Conservation (phyloP, 2,329 filamentous ascomycete genomes). For the Aspergillus neoniger region DNA sequence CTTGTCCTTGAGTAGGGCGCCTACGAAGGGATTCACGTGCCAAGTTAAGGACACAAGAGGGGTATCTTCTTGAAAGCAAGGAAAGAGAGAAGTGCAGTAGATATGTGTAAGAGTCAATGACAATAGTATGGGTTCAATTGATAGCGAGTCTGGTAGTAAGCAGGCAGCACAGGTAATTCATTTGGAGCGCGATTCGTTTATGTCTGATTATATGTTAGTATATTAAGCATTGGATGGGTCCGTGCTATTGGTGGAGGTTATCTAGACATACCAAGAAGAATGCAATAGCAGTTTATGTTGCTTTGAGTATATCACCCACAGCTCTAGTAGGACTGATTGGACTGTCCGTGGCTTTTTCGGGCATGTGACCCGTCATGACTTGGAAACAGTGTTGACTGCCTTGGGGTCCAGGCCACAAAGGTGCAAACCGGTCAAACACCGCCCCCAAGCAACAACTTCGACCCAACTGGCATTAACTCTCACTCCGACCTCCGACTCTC, state of each 20-base stretch:
- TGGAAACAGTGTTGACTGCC: not conserved
- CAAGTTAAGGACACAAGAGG: not conserved
- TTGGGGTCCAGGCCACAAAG: not conserved
- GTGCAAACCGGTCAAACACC: not conserved
- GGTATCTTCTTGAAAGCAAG: not conserved
- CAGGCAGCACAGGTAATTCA: not conserved
- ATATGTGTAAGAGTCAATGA: too few species aligned
- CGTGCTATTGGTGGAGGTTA: not conserved
- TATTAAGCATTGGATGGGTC: not conserved
- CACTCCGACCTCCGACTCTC: not conserved
- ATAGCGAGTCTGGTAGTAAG: not conserved
- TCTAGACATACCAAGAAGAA: not conserved
- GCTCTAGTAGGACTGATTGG: too few species aligned
- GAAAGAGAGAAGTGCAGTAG: not conserved
- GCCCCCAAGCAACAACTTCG: not conserved
- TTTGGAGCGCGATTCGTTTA: not conserved
- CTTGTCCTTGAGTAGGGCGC: not conserved
- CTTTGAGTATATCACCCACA: too few species aligned
- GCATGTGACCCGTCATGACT: not conserved
- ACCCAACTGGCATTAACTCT: not conserved
- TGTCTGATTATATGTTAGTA: not conserved
- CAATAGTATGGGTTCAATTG: not conserved
- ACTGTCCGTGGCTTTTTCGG: too few species aligned
- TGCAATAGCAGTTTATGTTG: too few species aligned
- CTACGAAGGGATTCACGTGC: not conserved